These are phyloP conservation scores for Phialemoniopsis sp. DNA, from an alignment of 2,329 filamentous ascomycete species.

Conservation along the genomic window DNA sequence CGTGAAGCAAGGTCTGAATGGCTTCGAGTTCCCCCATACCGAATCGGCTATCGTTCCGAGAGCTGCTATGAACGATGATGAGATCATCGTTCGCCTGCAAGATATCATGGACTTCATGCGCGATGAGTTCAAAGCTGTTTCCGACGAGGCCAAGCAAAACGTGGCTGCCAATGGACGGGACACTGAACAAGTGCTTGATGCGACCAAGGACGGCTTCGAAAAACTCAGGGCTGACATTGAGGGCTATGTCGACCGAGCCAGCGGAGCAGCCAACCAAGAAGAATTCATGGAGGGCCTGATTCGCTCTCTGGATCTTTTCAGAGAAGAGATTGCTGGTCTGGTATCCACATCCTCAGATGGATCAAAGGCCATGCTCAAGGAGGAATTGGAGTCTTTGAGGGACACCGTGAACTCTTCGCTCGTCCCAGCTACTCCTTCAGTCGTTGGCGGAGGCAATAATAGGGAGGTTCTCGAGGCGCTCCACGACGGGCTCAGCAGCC, in stretches of 20 bases:
- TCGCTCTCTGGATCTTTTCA: slow-evolving; percentile 62
- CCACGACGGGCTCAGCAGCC: slow-evolving; percentile 66
- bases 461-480: slow-evolving; percentile 70
- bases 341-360: slow-evolving; percentile 41
- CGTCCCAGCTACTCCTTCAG: slow-evolving; percentile 47
- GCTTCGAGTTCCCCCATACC: slow-evolving; percentile 37
- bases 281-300: slow-evolving; percentile 71
- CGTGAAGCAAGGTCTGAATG: slow-evolving; percentile 55
- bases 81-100: slow-evolving; percentile 51
- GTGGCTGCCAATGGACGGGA: slow-evolving; percentile 74
- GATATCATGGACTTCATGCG: slow-evolving; percentile 62
- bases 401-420: slow-evolving; percentile 70
- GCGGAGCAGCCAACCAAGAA: slow-evolving; percentile 67
- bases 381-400: slow-evolving; percentile 77
- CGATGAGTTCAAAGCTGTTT: slow-evolving; percentile 55
- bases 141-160: slow-evolving; percentile 69
- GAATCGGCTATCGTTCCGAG: slow-evolving; percentile 31
- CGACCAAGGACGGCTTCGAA: slow-evolving; percentile 83
- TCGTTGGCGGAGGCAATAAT: slow-evolving; percentile 28
- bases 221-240: slow-evolving; percentile 78
- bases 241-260: slow-evolving; percentile 69
- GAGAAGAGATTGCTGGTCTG: slow-evolving; percentile 63
- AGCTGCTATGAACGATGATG: slow-evolving; percentile 33
- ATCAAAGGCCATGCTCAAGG: slow-evolving; percentile 68
- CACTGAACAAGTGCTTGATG: slow-evolving; percentile 84